These are phyloP conservation scores for Patellaria atrata DNA, from an alignment of 495 filamentous ascomycete species.

Conservation along the genomic window DNA sequence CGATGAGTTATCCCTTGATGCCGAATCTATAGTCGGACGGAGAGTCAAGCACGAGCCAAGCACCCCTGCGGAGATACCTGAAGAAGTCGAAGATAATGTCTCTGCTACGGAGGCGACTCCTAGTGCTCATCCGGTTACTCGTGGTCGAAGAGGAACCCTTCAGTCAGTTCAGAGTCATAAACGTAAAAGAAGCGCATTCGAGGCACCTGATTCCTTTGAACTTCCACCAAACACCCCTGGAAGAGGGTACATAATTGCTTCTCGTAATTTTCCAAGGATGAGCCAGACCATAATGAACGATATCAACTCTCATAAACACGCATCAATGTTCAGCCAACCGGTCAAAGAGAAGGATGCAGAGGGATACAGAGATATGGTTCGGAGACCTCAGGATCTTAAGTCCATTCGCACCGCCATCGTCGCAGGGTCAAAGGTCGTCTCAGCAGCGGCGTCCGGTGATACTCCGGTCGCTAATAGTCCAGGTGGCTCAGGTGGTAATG, in stretches of 20 bases:
- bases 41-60: slow-evolving; percentile 54
- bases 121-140: slow-evolving; percentile 15
- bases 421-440: slow-evolving; percentile 60
- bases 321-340: slow-evolving; percentile 72
- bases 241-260: too few species aligned
- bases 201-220: slow-evolving; percentile 24
- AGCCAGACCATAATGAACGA: slow-evolving; percentile 69
- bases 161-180: slow-evolving; percentile 18
- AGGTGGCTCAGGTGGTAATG: slow-evolving; percentile 32
- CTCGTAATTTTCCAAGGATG: slow-evolving; percentile 62
- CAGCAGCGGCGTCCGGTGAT: slow-evolving; percentile 30
- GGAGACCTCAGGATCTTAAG: slow-evolving; percentile 79
- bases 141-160: slow-evolving; percentile 21
- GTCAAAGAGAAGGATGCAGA: slow-evolving; percentile 74
- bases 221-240: slow-evolving; percentile 6
- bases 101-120: slow-evolving; percentile 10
- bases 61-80: slow-evolving; percentile 36
- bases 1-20: slow-evolving; percentile 38
- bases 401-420: slow-evolving; percentile 64
- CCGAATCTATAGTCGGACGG: slow-evolving; percentile 27
- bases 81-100: slow-evolving; percentile 20
- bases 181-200: slow-evolving; percentile 33
- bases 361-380: slow-evolving; percentile 76
- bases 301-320: slow-evolving; percentile 71
- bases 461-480: slow-evolving; percentile 32